Conservation (phyloP, 108 stramenopile species). For the Craspedostauros australis region DNA sequence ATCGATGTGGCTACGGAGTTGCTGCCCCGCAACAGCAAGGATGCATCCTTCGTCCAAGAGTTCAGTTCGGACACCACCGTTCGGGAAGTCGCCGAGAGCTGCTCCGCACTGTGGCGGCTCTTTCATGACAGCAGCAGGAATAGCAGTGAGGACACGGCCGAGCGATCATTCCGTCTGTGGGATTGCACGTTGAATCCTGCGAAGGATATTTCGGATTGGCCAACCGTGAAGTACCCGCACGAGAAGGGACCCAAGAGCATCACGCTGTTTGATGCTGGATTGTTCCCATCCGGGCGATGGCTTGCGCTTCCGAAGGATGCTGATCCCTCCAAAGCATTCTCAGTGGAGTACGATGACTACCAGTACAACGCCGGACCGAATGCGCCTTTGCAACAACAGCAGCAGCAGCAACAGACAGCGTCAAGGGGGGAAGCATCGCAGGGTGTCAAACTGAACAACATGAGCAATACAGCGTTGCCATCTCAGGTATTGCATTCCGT, state of each 20-base stretch:
- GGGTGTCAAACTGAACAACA: not conserved
- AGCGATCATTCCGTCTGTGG: slow-evolving; percentile 18
- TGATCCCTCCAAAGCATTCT: slow-evolving; percentile 1
- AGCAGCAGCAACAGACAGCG: not conserved
- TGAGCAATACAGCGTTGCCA: slow-evolving; percentile 32
- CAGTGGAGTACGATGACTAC: slow-evolving; percentile 8
- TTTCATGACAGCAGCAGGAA: not conserved
- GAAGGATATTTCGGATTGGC: slow-evolving; percentile 45
- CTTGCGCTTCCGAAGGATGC: slow-evolving; percentile 30
- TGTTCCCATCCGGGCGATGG: slow-evolving; percentile 68
- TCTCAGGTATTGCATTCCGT: slow-evolving; percentile 60
- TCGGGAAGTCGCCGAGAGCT: slow-evolving; percentile 27
- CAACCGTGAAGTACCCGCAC: slow-evolving; percentile 18
- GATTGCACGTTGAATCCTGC: slow-evolving; percentile 55
- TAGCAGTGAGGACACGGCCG: not conserved
- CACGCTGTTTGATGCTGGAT: slow-evolving; percentile 61
- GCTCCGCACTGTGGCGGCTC: not conserved
- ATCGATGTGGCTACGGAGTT: slow-evolving; percentile 15
- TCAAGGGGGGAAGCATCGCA: slow-evolving; percentile 11
- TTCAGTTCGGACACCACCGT: slow-evolving; percentile 39
- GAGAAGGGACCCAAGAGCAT: slow-evolving; percentile 44
- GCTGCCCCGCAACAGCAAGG: not conserved
- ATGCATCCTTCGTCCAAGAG: slow-evolving; percentile 6
- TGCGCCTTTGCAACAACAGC: not conserved
- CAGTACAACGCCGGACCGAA: slow-evolving; percentile 21